These are phyloP conservation scores for Tetradesmus obliquus DNA, from an alignment of 139 green algal genomes.

Conservation along the genomic window DNA sequence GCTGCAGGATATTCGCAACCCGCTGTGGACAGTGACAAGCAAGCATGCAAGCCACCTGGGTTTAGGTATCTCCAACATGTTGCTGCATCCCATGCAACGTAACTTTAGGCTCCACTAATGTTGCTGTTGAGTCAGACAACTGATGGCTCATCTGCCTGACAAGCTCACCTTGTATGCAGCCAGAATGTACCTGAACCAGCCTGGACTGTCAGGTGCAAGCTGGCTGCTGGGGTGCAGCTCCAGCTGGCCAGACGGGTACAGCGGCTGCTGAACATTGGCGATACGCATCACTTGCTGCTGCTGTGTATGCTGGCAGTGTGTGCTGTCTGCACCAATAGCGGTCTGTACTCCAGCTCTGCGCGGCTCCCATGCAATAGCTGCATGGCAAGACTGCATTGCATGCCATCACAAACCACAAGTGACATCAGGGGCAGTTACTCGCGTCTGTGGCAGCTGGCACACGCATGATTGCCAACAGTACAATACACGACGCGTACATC, in stretches of 20 bases:
- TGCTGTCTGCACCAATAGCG: not conserved
- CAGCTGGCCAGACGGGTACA: not conserved
- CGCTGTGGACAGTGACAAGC: not conserved
- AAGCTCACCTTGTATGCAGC: slow-evolving; percentile 29
- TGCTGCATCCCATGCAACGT: not conserved
- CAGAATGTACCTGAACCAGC: slow-evolving; percentile 30
- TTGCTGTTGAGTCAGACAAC: not conserved
- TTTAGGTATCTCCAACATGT: not conserved
- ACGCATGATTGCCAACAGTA: too few relatives aligned
- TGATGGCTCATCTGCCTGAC: not conserved
- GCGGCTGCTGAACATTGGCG: not conserved
- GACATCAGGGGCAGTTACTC: not conserved
- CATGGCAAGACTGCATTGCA: not conserved
- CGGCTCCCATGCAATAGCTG: slow-evolving; percentile 16
- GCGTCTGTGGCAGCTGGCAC: too few relatives aligned
- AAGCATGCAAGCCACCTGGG: not conserved
- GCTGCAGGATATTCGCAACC: too few relatives aligned
- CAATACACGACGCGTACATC: too few relatives aligned
- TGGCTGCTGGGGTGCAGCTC: not conserved
- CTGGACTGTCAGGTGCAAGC: not conserved
- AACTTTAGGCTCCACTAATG: not conserved
- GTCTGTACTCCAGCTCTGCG: not conserved
- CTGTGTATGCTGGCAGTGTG: not conserved
- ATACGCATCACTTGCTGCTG: not conserved
- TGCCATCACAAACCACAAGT: not conserved